These are phyloP conservation scores for Abortiporus biennis DNA, from an alignment of 1,284 basidiomycete species.

Conservation along the genomic window DNA sequence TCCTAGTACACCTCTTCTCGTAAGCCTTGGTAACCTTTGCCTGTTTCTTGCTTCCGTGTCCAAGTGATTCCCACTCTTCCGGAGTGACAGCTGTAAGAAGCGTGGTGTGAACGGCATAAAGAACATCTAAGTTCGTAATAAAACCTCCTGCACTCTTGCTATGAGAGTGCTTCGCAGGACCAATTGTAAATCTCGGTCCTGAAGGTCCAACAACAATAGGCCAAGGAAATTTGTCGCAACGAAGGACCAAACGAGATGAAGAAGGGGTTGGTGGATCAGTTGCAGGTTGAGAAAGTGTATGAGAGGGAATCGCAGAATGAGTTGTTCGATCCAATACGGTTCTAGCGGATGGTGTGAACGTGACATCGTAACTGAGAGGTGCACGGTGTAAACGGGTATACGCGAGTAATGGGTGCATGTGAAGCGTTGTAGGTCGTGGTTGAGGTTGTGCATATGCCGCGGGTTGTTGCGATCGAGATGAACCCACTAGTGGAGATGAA, in stretches of 20 bases:
- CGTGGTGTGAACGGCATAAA: constrained; percentile 52
- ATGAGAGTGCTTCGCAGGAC: constrained; percentile 22
- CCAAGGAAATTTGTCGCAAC: constrained; percentile 58
- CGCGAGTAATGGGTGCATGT: constrained; percentile 60
- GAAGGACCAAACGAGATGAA: constrained; percentile 45
- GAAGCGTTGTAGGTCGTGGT: constrained; percentile 34
- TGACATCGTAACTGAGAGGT: constrained; percentile 56
- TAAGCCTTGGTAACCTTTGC: constrained; percentile 54
- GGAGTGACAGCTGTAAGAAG: constrained; percentile 51
- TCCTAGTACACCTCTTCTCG: constrained; percentile 50
- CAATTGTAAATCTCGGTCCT: constrained; percentile 26
- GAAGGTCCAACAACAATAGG: constrained; percentile 39
- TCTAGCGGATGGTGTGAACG: constrained; percentile 48
- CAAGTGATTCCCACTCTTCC: constrained; percentile 59
- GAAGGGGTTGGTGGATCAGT: constrained; percentile 50
- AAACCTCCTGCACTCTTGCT: constrained; percentile 23
- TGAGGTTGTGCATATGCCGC: constrained; percentile 30
- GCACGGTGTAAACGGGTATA: constrained; percentile 46
- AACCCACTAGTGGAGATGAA: constrained; percentile 5
- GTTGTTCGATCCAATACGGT: constrained; percentile 53
- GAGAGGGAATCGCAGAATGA: constrained; percentile 46
- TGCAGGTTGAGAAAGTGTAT: constrained; percentile 55
- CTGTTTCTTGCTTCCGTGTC: constrained; percentile 44
- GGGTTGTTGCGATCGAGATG: constrained; percentile 14
- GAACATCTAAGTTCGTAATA: constrained; percentile 58